Base-by-base conservation (phyloP, 202 grass and related monocot species). In the Elaeis oleifera region DNA sequence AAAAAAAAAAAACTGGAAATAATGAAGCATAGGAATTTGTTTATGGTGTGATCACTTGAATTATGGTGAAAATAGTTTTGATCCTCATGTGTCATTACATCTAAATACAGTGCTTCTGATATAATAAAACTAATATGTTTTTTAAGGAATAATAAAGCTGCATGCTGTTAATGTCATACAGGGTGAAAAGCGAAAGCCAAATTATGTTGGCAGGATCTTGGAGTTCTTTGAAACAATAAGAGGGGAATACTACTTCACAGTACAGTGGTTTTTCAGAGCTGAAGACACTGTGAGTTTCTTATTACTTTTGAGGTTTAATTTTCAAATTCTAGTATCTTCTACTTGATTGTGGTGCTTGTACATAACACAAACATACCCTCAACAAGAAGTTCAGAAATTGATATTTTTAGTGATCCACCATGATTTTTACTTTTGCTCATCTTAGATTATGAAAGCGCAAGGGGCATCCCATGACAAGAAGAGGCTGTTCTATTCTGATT, bases 191-290 rank as follows among this genome's bases (percentile, higher is more conserved):
- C 81, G 79, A 76, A 88, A 85, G 67, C 76, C 70, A 70, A 53
- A 96, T 78, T 96, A 83, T 78, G 67, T 96, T 36, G 81, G 91
- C 72, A 84, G 66, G 73, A 76, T 96, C 57, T 80, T 90, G 70
- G 91, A 96, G 72, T 90, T 96, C 57, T 96, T 96, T 52, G 79
- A 96, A 85, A 85, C 91, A 53, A 68, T 54, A 79, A 22, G 50
- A 7, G 79, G 81, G 63, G 58, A 79, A 67, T 53, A 48, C 76
- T 96, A 90, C 76, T 74, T 75, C 63, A 81, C 75, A 56, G 87
- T 70, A 6, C 91, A 96, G 56, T 96, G 91, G 91, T 90, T 96
- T 80, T 96, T 85, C 56, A 82, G 84, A 88, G 84, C 91, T 61
- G 84, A 88, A 85, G 91, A 96, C 76, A 96, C 91, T 31, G 91